A percentile compares a stretch with the other conserved stretches of the same genome.
These are phyloP conservation scores for Tetrastigma voinierianum DNA, from an alignment of 164 flowering plant species.

Conservation along the genomic window DNA sequence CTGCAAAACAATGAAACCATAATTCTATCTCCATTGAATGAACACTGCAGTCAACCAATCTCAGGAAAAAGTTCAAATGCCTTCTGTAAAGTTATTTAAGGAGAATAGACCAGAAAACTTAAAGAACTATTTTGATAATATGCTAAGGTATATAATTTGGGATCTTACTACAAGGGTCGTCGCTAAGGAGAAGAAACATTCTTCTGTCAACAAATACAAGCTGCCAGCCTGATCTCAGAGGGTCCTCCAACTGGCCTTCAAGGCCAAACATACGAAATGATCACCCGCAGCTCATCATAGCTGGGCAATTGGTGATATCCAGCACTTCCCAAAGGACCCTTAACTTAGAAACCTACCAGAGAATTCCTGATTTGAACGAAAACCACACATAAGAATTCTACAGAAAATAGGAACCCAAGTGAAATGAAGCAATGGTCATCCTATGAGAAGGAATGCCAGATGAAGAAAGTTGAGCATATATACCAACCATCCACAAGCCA, in stretches of 20 bases:
- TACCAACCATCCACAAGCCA: no score
- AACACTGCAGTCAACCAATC: background rate
- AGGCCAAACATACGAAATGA: slow-evolving; percentile 43
- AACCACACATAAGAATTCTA: no score
- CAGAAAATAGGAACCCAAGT: no score
- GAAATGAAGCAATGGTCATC: no score
- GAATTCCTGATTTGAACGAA: background rate
- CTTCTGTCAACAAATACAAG: slow-evolving; percentile 51
- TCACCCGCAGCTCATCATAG: slow-evolving; percentile 44
- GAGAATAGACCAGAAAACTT: no score
- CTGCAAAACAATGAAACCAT: slow-evolving; percentile 14
- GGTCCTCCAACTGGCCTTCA: slow-evolving; percentile 44
- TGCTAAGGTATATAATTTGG: background rate
- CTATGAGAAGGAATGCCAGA: no score
- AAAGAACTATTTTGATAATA: no score
- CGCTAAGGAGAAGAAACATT: slow-evolving; percentile 50
- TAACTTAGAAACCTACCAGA: slow-evolving; percentile 43
- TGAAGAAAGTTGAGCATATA: no score
- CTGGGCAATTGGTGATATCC: slow-evolving; percentile 42
- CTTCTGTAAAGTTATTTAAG: no score
- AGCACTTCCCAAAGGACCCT: slow-evolving; percentile 50
- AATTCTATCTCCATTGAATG: background rate
- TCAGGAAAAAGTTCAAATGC: background rate
- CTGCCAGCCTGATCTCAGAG: slow-evolving; percentile 55
- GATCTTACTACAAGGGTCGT: slow-evolving; percentile 48